Evolutionary conservation across 768 basidiomycete genomes (phyloP).

Genomic region (Gymnopilus junonius): DNA sequence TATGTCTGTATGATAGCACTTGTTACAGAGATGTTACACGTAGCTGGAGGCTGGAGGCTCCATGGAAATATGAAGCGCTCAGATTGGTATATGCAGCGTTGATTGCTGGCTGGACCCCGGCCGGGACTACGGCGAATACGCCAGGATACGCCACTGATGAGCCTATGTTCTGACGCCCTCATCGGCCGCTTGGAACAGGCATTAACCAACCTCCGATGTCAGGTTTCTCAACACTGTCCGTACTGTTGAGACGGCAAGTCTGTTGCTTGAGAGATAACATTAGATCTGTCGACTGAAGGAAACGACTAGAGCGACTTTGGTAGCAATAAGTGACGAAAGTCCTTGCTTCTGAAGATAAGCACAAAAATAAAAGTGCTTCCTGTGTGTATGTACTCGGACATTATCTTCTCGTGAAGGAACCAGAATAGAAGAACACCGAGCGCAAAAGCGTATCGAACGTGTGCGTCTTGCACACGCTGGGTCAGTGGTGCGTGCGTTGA

Average conservation of each 20-base stretch:
- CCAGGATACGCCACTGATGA: too few relatives aligned
- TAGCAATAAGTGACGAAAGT: too few relatives aligned
- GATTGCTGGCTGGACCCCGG: neutral
- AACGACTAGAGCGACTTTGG: neutral
- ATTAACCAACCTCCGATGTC: slow-evolving; percentile 3
- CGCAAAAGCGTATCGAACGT: neutral
- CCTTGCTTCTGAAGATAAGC: slow-evolving; percentile 3
- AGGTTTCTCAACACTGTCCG: neutral
- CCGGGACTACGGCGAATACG: neutral
- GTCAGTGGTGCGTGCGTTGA: neutral
- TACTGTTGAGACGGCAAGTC: too few relatives aligned
- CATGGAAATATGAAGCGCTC: neutral
- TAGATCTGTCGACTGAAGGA: neutral
- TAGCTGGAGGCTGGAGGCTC: neutral
- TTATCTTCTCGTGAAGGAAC: neutral
- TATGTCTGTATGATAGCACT: neutral
- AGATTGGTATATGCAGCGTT: neutral
- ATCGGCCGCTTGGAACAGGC: neutral
- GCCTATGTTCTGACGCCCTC: neutral
- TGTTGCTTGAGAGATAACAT: neutral
- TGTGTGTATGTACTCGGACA: neutral
- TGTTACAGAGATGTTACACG: too few relatives aligned
- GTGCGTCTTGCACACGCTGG: neutral
- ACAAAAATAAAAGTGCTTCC: neutral
- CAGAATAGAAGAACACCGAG: slow-evolving; percentile 1